Evolutionary conservation across 2,329 filamentous ascomycete species (phyloP), one percentile per base, ranked within the genome.

Genomic region (Graphilbum fragrans): DNA sequence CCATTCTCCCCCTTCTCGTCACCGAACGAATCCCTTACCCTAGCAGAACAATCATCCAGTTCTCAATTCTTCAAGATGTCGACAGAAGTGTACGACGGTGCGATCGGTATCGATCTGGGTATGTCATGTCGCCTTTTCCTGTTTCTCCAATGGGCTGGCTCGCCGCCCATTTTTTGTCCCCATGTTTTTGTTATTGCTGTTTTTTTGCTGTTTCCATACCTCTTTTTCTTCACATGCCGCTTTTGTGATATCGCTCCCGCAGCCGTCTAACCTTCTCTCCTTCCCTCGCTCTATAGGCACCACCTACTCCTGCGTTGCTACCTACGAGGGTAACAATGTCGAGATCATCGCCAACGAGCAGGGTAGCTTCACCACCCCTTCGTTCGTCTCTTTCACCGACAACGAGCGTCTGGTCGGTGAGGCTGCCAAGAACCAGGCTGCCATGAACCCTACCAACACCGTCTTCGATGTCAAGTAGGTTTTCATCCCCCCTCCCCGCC

Each of bases 281-380:
- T 21, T 37, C 18, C 18, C 16, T 37, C 37, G 36, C 32, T 39
- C 47, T 25, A 46, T 57, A 95, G 90, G 92, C 70, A 98, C 92
- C 58, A 98, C 92, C 69, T 98, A 98, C 80, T 96, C 92, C 62
- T 98, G 92, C 70, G 92, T 96, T 72, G 92, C 92, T 70, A 93
- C 84, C 70, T 98, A 96, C 73, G 92, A 96, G 73, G 92, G 92
- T 66, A 90, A 78, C 76, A 95, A 94, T 81, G 90, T 96, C 66
- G 92, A 98, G 70, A 98, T 98, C 77, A 95, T 96, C 67, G 90
- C 90, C 82, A 96, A 96, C 73, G 90, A 96, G 79, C 90, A 96
- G 81, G 90, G 90, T 77, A 88, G 80, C 72, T 94, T 94, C 73
- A 96, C 92, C 62, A 96, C 92, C 51, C 92, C 92, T 54, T 96